These are phyloP conservation scores for Diospyros lotus DNA, from an alignment of 148 eudicot genomes.

Conservation along the genomic window DNA sequence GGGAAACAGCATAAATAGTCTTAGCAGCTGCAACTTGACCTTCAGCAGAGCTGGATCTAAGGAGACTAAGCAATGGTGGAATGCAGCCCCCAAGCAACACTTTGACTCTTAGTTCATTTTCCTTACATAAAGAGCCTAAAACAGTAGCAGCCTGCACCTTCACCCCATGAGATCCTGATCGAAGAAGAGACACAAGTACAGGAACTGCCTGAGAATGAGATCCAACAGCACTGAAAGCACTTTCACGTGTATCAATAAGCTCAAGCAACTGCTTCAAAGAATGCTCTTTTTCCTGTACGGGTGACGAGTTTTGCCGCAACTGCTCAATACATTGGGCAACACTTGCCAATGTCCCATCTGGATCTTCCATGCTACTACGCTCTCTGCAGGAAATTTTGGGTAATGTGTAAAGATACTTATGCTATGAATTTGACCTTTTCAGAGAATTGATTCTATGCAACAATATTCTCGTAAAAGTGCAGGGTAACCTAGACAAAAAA, in stretches of 20 bases:
- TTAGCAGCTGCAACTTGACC: constrained; percentile 92
- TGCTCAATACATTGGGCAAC: constrained; percentile 99
- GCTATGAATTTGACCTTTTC: not conserved
- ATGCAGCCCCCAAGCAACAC: constrained; percentile 96
- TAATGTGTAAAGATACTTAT: constrained; percentile 7
- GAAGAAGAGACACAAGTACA: constrained; percentile 87
- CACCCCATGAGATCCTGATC: constrained; percentile 77
- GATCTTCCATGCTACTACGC: constrained; percentile 95
- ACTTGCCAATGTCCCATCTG: constrained; percentile 94
- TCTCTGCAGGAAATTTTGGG: constrained; percentile 50
- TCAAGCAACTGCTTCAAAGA: constrained; percentile 75
- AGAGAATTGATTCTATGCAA: constrained; percentile 1
- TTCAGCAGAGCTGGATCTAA: constrained; percentile 82
- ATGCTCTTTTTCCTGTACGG: constrained; percentile 77
- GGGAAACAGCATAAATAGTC: constrained; percentile 91
- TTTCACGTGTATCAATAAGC: constrained; percentile 87
- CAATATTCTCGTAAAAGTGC: not conserved
- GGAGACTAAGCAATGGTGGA: constrained; percentile 93
- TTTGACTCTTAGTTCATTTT: constrained; percentile 92
- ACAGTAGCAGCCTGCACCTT: constrained; percentile 94
- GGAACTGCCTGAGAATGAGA: constrained; percentile 99
- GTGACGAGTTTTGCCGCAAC: constrained; percentile 76
- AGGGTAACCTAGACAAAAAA: not conserved
- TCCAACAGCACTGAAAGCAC: constrained; percentile 97
- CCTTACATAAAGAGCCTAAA: constrained; percentile 90